phyloP scores from a whole-genome alignment of 2,329 filamentous ascomycete species.

The Claviceps citrina region DNA sequence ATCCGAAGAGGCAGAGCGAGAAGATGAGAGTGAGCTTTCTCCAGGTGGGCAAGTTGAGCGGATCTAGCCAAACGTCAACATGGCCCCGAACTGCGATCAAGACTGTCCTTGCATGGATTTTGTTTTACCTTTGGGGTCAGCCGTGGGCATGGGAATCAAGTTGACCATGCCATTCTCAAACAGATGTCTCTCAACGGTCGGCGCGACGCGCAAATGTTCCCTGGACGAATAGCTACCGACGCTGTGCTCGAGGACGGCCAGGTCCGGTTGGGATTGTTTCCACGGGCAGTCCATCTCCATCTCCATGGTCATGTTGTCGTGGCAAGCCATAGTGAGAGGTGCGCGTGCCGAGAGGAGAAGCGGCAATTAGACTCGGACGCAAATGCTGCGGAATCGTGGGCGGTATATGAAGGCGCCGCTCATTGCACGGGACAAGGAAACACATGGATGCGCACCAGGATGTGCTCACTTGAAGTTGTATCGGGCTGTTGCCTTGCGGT shows the following conservation, averaged over 20 bases:
- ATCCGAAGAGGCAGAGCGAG: slow-evolving; percentile 1
- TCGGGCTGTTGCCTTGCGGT: no score
- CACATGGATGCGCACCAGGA: no score
- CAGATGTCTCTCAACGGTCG: neutral
- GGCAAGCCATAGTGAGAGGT: neutral
- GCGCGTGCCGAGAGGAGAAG: no score
- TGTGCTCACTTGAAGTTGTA: no score
- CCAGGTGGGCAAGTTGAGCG: slow-evolving; percentile 1
- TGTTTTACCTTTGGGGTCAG: slow-evolving; percentile 3
- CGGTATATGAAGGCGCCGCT: no score
- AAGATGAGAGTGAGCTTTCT: neutral
- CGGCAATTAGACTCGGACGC: no score
- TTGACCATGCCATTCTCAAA: slow-evolving; percentile 1
- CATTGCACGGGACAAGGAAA: no score
- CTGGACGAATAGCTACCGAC: neutral
- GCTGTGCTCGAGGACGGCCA: neutral
- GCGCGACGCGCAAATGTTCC: neutral
- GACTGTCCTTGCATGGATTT: no score
- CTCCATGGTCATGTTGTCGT: neutral
- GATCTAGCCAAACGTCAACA: neutral
- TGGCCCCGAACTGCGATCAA: neutral
- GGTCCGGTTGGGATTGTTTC: neutral
- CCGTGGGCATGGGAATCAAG: slow-evolving; percentile 3
- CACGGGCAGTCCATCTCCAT: neutral
- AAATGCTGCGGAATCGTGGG: no score